Evolutionary conservation across 2,329 filamentous ascomycete genomes (phyloP).

Genomic region (Fusarium haematococcum): DNA sequence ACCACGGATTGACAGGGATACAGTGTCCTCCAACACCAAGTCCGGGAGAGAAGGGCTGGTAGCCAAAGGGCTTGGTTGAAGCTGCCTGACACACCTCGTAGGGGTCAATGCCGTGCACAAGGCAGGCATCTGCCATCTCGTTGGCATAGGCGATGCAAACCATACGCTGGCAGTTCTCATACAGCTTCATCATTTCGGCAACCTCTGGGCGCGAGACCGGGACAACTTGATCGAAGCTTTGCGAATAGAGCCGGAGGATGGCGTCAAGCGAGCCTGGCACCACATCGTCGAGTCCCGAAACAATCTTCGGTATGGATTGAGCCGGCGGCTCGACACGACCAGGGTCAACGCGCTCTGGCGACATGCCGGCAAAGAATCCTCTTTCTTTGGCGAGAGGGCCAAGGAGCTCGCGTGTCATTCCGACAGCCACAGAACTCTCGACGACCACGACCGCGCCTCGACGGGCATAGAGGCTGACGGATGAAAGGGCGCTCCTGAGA

Average conservation of each 20-base stretch:
- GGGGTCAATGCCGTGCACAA: slow-evolving; percentile 58
- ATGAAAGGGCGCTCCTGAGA: slow-evolving; percentile 56
- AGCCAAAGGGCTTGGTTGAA: slow-evolving; percentile 65
- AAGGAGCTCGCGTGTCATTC: slow-evolving; percentile 64
- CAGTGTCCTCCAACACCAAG: slow-evolving; percentile 67
- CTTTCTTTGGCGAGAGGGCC: slow-evolving; percentile 56
- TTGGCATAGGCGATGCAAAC: slow-evolving; percentile 66
- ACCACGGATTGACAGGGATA: slow-evolving; percentile 67
- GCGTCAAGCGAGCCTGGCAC: slow-evolving; percentile 56
- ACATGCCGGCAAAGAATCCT: slow-evolving; percentile 62
- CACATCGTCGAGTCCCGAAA: slow-evolving; percentile 62
- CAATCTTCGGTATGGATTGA: slow-evolving; percentile 62
- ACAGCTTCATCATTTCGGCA: slow-evolving; percentile 69
- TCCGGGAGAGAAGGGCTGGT: slow-evolving; percentile 59
- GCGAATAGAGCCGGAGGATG: slow-evolving; percentile 58
- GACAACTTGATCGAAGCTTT: slow-evolving; percentile 61
- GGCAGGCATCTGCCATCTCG: slow-evolving; percentile 67
- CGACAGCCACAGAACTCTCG: slow-evolving; percentile 66
- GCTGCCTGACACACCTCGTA: slow-evolving; percentile 64
- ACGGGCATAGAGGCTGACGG: slow-evolving; percentile 55
- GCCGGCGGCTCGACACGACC: slow-evolving; percentile 57
- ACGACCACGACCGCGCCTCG: slow-evolving; percentile 62
- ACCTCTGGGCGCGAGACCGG: slow-evolving; percentile 65
- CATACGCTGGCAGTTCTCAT: slow-evolving; percentile 69
- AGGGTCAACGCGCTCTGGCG: slow-evolving; percentile 65